Conservation (phyloP, 192 early-diverging fungal species). For the Umbelopsis sp. region DNA sequence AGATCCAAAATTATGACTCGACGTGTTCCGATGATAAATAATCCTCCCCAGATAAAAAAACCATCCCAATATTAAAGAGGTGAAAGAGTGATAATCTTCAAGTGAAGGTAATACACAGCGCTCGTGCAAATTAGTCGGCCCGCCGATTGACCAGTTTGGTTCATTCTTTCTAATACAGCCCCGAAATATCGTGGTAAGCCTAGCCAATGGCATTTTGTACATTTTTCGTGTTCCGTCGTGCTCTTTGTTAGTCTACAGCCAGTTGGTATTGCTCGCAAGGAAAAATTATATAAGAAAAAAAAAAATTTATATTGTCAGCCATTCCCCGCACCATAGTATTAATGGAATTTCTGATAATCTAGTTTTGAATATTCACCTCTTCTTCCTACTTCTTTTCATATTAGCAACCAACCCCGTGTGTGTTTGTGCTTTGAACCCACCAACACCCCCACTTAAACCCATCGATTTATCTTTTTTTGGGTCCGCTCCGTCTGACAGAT, state of each 20-base stretch:
- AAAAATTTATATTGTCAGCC: constrained; percentile 18
- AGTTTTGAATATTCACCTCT: constrained; percentile 1
- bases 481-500: constrained; percentile 19
- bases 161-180: not conserved
- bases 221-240: constrained; percentile 13
- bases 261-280: too few relatives aligned
- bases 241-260: not conserved
- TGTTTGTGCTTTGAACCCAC: not conserved
- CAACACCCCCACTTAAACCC: not conserved
- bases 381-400: not conserved
- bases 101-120: constrained; percentile 7
- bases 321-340: constrained; percentile 15
- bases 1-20: too few relatives aligned
- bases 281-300: constrained; percentile 11
- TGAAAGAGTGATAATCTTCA: constrained; percentile 22
- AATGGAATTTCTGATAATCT: constrained; percentile 6
- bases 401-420: not conserved
- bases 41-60: too few relatives aligned
- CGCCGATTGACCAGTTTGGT: not conserved
- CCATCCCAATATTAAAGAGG: too few relatives aligned
- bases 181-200: constrained; percentile 6
- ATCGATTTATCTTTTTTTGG: constrained; percentile 19
- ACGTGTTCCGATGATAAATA: too few relatives aligned
- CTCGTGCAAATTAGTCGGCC: constrained; percentile 22
- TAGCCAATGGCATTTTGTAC: not conserved